Base-by-base conservation (phyloP, 2,329 filamentous ascomycete genomes). In the Calonectria leucothoes region DNA sequence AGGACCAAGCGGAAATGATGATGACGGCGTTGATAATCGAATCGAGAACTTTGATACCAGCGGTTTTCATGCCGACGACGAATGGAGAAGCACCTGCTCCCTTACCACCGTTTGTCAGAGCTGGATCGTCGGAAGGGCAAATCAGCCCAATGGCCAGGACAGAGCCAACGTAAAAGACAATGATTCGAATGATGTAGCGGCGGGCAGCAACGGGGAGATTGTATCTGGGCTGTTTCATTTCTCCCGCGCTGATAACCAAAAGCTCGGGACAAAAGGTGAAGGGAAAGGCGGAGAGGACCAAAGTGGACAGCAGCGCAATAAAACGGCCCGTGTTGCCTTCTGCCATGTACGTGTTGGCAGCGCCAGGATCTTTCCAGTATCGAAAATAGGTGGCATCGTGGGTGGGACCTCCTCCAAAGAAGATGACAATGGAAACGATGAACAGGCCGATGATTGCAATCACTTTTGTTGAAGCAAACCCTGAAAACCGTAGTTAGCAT, bases 161-260 rank as follows among this genome's bases (percentile, higher is more conserved):
- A 2, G 93, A 93, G 5, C 94, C 87, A 55, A 94, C 89, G 83
- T 94, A 95, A 83, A 95, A 95, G 1, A 89, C 85, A 0, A 92
- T 91, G 37, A 95, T 86, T 66, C 93, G 91, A 81, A 93, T 94
- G 83, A 94, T 94, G 7, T 94, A 93, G 52, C 91, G 90, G 71
- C 93, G 93, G 82, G 90, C 94, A 1, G 93, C 93, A 72, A 88
- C 90, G 0, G 93, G 93, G 81, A 95, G 89, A 23, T 91, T 89
- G 29, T 84, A 85, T 20, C 92, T 90, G 0, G 92, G 92, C 76
- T 93, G 92, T 75, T 92, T 88, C 2, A 92, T 89, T 81, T 94
- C 92, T 14, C 91, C 91, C 3, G 91, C 91, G 0, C 92, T 93
- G 67, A 88, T 89, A 10, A 86, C 84, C 23, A 93, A 88, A 75